Percentiles rank a stretch among this genome's conserved stretches.
phyloP scores from a whole-genome alignment of 306 rosid species.

The Vicia villosa region DNA sequence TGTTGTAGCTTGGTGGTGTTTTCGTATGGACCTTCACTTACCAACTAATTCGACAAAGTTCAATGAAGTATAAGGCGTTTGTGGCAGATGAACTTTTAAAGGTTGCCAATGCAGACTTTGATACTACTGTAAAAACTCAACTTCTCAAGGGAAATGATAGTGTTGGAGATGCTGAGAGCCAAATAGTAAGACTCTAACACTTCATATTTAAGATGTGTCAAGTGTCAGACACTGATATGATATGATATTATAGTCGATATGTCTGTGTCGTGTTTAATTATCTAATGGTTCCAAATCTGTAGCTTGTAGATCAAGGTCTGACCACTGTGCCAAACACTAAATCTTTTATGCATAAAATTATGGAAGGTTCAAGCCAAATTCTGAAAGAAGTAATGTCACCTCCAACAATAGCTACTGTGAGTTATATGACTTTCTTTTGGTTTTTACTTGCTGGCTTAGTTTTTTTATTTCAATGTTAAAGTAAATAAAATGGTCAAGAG shows the following conservation, averaged over 20 bases:
- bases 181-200: conserved; percentile 43
- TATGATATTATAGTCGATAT: no score
- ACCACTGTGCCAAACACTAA: background rate
- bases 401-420: conserved; percentile 73
- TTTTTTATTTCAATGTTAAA: conserved; percentile 2
- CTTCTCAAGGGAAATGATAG: conserved; percentile 52
- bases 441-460: background rate
- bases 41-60: conserved; percentile 54
- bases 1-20: conserved; percentile 69
- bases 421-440: conserved; percentile 24
- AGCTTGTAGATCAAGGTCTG: conserved; percentile 43
- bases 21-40: conserved; percentile 80
- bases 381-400: conserved; percentile 65
- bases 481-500: background rate
- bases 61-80: conserved; percentile 49
- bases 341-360: conserved; percentile 17
- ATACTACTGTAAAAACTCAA: conserved; percentile 42
- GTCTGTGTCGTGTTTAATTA: no score
- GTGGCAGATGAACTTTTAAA: conserved; percentile 41
- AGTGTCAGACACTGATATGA: no score
- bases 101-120: conserved; percentile 41
- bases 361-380: conserved; percentile 32
- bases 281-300: conserved; percentile 3
- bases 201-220: no score
- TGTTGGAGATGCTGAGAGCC: conserved; percentile 41